These are phyloP conservation scores for Nicotiana tabacum DNA, from an alignment of 257 asterid genomes.

Conservation along the genomic window DNA sequence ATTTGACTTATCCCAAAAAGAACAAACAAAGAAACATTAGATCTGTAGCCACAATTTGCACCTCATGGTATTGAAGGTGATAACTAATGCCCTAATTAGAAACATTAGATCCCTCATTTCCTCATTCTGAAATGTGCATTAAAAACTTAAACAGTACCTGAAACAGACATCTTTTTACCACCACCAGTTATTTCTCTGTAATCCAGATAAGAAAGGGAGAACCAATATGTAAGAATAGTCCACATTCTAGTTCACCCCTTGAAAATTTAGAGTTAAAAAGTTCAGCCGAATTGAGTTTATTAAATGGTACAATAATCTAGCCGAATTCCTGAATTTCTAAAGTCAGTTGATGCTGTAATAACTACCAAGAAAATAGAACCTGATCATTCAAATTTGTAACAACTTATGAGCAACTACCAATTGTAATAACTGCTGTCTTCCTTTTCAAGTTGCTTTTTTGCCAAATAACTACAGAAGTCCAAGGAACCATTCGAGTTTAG, in stretches of 20 bases:
- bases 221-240: neutral
- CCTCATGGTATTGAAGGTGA: neutral
- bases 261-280: neutral
- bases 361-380: neutral
- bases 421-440: neutral
- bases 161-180: neutral
- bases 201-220: neutral
- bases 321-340: neutral
- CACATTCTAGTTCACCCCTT: neutral
- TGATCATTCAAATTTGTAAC: neutral
- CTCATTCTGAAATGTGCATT: neutral
- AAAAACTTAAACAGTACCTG: neutral
- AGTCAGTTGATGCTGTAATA: neutral
- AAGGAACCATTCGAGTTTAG: neutral
- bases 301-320: neutral
- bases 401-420: neutral
- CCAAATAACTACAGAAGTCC: no score
- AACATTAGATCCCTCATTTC: neutral
- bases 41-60: neutral
- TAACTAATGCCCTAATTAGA: neutral
- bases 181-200: constrained; percentile 1
- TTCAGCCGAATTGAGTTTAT: neutral
- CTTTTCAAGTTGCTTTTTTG: neutral
- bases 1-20: neutral
- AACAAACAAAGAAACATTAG: neutral